Base-by-base conservation (phyloP, 495 filamentous ascomycete genomes). In the Penicillium goetzii region DNA sequence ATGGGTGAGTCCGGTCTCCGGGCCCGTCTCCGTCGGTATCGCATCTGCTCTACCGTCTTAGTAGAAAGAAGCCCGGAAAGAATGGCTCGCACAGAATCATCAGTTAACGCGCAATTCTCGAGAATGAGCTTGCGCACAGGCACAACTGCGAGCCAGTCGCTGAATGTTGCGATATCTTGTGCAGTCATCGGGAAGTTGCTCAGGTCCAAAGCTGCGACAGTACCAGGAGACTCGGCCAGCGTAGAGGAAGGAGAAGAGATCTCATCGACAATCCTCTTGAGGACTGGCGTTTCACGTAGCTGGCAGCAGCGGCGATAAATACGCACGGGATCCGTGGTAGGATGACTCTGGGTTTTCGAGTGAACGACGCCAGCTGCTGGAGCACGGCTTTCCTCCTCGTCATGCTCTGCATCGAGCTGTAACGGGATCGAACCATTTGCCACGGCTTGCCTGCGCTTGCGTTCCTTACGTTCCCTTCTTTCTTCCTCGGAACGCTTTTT, bases 271-370 rank as follows among this genome's bases (percentile, higher is more conserved):
- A 99, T 89, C 66, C 89, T 90, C 69, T 93, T 93, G 25, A 98
- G 80, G 40, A 96, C 91, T 2, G 90, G 90, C 0, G 92, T 93
- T 77, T 98, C 95, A 63, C 95, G 82, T 26, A 99, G 79, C 69
- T 97, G 93, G 69, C 95, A 98, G 72, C 95, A 98, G 59, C 95
- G 86, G 54, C 93, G 86, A 74, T 99, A 99, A 73, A 99, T 97
- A 59, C 93, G 85, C 10, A 93, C 83, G 7, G 95, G 94, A 71
- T 97, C 94, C 19, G 90, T 97, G 4, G 93, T 97, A 0, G 94
- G 92, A 33, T 83, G 84, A 56, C 85, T 83, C 65, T 90, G 87
- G 15, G 84, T 80, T 61, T 81, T 87, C 19, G 86, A 61, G 23
- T 75, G 76, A 14, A 72, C 41, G 15, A 28, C 52, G 12, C 63